These are phyloP conservation scores for Chrysanthemum seticuspe DNA, from an alignment of 129 eudicot species.

Conservation along the genomic window DNA sequence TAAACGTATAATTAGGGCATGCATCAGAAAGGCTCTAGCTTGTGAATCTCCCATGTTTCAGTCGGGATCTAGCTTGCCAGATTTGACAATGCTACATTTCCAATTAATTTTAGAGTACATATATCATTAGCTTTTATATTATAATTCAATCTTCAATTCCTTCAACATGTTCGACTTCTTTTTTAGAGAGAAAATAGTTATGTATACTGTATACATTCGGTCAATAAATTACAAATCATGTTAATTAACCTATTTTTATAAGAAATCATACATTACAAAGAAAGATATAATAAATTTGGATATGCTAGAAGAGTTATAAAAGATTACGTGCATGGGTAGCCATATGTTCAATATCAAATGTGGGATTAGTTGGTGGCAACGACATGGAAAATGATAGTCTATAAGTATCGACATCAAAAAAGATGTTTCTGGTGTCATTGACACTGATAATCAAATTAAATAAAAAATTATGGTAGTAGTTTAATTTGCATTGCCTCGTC, in stretches of 20 bases:
- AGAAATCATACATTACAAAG: neutral
- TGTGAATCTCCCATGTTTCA: too few species aligned
- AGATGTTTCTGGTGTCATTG: constrained; percentile 32
- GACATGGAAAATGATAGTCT: constrained; percentile 43
- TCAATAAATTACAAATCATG: neutral
- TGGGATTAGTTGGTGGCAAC: constrained; percentile 39
- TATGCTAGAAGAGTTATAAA: too few species aligned
- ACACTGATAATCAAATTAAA: neutral
- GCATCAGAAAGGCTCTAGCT: too few species aligned
- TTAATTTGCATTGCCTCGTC: constrained; percentile 19
- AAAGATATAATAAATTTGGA: too few species aligned
- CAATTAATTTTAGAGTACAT: too few species aligned
- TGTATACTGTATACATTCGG: neutral
- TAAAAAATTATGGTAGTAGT: constrained; percentile 15
- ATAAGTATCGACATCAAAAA: constrained; percentile 30
- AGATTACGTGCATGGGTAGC: constrained; percentile 29
- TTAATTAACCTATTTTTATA: neutral
- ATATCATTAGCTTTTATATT: too few species aligned
- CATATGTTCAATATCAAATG: constrained; percentile 10
- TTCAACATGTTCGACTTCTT: too few species aligned
- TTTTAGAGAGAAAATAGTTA: too few species aligned
- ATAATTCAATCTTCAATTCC: too few species aligned
- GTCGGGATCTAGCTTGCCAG: too few species aligned
- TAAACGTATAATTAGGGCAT: too few species aligned
- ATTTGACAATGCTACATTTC: too few species aligned